Evolutionary conservation across 129 eudicot genomes (phyloP).

Genomic region (Daucus carota): DNA sequence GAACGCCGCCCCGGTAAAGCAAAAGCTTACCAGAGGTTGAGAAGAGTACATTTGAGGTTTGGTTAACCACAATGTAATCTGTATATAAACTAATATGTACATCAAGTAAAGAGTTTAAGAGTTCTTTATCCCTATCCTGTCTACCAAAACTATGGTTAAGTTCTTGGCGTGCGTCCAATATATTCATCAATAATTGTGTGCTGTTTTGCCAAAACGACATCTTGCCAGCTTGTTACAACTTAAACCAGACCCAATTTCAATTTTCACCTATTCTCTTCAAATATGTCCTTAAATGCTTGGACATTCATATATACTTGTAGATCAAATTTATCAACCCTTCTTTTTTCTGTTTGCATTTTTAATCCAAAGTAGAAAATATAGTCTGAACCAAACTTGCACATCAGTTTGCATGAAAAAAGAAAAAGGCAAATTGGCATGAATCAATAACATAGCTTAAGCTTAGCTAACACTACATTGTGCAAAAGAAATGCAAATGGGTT

Average conservation of each 20-base stretch:
- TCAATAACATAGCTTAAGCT: neutral
- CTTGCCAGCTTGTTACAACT: conserved; percentile 10
- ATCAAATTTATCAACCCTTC: neutral
- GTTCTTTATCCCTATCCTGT: neutral
- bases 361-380: neutral
- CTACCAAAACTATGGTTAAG: neutral
- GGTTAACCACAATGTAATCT: conserved; percentile 7
- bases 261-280: neutral
- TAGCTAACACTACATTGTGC: neutral
- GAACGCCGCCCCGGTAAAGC: conserved; percentile 3
- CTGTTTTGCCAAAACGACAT: conserved; percentile 8
- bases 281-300: neutral
- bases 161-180: conserved; percentile 9
- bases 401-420: neutral
- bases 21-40: conserved; percentile 13
- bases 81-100: conserved; percentile 19
- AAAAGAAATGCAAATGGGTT: neutral
- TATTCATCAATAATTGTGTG: conserved; percentile 19
- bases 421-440: neutral
- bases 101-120: conserved; percentile 20
- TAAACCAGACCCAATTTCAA: neutral
- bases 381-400: neutral
- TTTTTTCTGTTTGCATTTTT: neutral
- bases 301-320: neutral
- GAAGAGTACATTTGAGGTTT: conserved; percentile 9